Percentiles rank a stretch among this genome's conserved stretches.
Evolutionary conservation across 2,329 filamentous ascomycete species (phyloP).

Genomic region (Diaporthe vexans): DNA sequence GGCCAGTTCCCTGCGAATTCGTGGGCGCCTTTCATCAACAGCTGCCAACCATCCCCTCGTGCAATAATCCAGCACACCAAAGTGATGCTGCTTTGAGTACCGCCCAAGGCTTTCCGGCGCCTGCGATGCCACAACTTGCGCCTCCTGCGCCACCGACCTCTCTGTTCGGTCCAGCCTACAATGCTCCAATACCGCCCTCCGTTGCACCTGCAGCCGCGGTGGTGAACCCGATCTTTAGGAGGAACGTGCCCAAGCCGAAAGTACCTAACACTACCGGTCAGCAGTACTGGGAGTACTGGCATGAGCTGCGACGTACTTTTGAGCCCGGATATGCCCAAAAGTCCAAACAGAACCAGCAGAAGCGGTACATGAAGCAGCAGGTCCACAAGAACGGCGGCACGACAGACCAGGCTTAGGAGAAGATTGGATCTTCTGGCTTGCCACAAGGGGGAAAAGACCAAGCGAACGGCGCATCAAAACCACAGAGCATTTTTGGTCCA

Average conservation of each 20-base stretch:
- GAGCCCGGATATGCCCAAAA: slow-evolving; percentile 41
- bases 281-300: slow-evolving; percentile 42
- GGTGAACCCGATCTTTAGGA: slow-evolving; percentile 33
- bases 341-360: slow-evolving; percentile 42
- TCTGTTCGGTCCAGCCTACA: not conserved
- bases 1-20: not conserved
- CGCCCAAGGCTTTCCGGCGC: not conserved
- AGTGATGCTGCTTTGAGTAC: not conserved
- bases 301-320: slow-evolving; percentile 40
- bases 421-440: slow-evolving; percentile 1
- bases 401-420: slow-evolving; percentile 28
- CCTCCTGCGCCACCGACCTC: slow-evolving; percentile 21
- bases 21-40: slow-evolving; percentile 33
- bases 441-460: not conserved
- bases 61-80: slow-evolving; percentile 39
- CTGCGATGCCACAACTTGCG: not conserved
- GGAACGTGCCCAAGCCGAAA: slow-evolving; percentile 41
- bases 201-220: slow-evolving; percentile 3
- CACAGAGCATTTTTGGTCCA: not conserved
- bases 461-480: not conserved
- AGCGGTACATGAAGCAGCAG: slow-evolving; percentile 40
- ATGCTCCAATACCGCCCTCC: not conserved
- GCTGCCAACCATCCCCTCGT: slow-evolving; percentile 21
- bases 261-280: slow-evolving; percentile 41
- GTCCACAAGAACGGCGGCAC: slow-evolving; percentile 12